These are phyloP conservation scores for Seminavis robusta DNA, from an alignment of 108 stramenopile species.

Conservation along the genomic window DNA sequence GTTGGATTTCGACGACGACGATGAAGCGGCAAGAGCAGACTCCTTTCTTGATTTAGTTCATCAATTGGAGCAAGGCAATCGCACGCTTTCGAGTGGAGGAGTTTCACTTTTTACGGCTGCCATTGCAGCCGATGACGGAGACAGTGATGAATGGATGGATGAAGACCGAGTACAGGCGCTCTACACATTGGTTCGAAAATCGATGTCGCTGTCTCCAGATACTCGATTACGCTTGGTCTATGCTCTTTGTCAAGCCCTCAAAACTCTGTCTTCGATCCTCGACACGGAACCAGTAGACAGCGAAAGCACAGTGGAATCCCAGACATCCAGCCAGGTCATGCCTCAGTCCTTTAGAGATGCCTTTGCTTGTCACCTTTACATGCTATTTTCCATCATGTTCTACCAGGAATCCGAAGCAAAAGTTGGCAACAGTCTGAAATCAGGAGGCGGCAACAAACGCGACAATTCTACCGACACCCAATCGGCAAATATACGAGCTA, in stretches of 20 bases:
- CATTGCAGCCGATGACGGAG: slow-evolving; percentile 7
- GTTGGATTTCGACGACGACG: slow-evolving; percentile 78
- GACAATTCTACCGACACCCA: slow-evolving; percentile 29
- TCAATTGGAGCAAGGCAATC: slow-evolving; percentile 62
- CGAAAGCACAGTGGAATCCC: background rate
- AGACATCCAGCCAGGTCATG: too few species aligned
- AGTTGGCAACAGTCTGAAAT: slow-evolving; percentile 17
- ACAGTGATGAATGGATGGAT: slow-evolving; percentile 63
- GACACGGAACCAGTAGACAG: slow-evolving; percentile 18
- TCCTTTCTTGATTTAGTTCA: slow-evolving; percentile 67
- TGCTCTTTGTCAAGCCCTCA: slow-evolving; percentile 55
- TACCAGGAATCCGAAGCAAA: slow-evolving; percentile 75
- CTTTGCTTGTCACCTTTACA: slow-evolving; percentile 79
- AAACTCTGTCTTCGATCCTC: slow-evolving; percentile 39
- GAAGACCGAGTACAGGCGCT: slow-evolving; percentile 69
- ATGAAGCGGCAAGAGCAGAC: slow-evolving; percentile 75
- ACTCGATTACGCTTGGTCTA: slow-evolving; percentile 53
- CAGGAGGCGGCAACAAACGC: slow-evolving; percentile 12
- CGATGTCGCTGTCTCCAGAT: slow-evolving; percentile 50
- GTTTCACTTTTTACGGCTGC: slow-evolving; percentile 42
- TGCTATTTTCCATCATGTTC: slow-evolving; percentile 87
- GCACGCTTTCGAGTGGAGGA: slow-evolving; percentile 31
- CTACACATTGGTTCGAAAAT: slow-evolving; percentile 83
- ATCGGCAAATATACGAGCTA: slow-evolving; percentile 29
- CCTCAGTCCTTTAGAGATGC: slow-evolving; percentile 75